Conservation (phyloP, 1,139 yeast species). For the Pichia sp. region DNA sequence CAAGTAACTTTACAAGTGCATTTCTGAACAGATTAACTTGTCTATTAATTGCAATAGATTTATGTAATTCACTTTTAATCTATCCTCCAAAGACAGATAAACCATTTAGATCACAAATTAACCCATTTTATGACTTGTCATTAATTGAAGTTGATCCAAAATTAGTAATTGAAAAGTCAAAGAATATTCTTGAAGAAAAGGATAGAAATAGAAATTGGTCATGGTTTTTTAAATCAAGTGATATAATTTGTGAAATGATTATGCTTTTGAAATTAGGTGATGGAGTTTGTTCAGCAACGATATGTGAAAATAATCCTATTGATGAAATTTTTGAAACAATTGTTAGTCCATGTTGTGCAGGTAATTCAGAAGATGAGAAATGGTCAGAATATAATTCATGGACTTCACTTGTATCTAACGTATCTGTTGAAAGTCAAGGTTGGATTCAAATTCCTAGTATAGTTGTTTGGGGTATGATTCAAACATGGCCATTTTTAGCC, state of each 20-base stretch:
- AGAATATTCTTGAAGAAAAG: constrained; percentile 4
- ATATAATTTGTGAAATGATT: constrained; percentile 15
- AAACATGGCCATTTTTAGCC: constrained; percentile 29
- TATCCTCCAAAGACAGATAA: constrained; percentile 26
- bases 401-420: constrained; percentile 23
- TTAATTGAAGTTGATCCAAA: constrained; percentile 12
- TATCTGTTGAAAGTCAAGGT: constrained; percentile 28
- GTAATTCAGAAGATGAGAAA: constrained; percentile 12
- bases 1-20: constrained; percentile 29
- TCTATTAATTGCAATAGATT: constrained; percentile 26
- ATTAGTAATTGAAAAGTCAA: constrained; percentile 8
- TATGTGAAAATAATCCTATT: constrained; percentile 9
- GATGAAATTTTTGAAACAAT: constrained; percentile 16
- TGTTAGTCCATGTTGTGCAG: constrained; percentile 23
- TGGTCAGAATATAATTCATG: constrained; percentile 17
- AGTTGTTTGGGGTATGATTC: constrained; percentile 21
- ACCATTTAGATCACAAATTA: constrained; percentile 13
- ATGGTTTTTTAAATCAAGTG: constrained; percentile 17
- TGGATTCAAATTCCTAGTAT: constrained; percentile 40
- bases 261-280: constrained; percentile 31
- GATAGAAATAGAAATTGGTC: constrained; percentile 15
- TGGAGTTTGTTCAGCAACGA: constrained; percentile 26
- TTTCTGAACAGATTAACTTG: constrained; percentile 29
- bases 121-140: constrained; percentile 21
- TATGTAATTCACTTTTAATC: constrained; percentile 26